Evolutionary conservation across 441 rosid genomes (phyloP), one percentile per base, ranked within the genome.

Genomic region (Mallotus japonicus): DNA sequence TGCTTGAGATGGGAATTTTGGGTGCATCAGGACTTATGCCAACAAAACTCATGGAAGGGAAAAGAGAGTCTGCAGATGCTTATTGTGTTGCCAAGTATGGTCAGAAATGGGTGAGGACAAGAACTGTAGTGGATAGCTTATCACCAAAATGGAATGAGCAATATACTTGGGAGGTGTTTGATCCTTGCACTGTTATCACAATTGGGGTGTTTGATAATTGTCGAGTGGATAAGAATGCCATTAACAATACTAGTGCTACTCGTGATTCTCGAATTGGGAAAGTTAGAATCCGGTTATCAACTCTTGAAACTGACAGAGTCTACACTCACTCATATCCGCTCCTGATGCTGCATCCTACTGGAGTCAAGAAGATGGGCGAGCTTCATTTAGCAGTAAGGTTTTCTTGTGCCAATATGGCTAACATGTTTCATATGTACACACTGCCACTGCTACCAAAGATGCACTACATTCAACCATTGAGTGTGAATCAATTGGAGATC

Each of bases 131-230:
- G 14, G 81, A 86, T 37, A 79, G 82, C 61, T 79, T 84, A 9
- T 76, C 65, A 1, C 89, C 89, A 0, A 79, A 81, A 65, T 87
- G 91, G 89, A 84, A 87, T 13, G 89, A 87, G 67, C 89, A 87
- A 71, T 87, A 86, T 72, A 84, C 89, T 20, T 87, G 91, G 89
- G 91, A 87, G 67, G 89, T 87, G 51, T 87, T 78, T 79, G 91
- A 86, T 83, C 91, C 87, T 8, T 80, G 78, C 70, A 86, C 88
- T 0, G 87, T 86, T 7, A 51, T 86, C 51, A 86, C 85, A 16
- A 77, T 87, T 24, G 88, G 87, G 19, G 87, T 87, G 64, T 84
- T 87, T 44, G 88, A 87, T 70, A 87, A 83, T 69, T 65, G 77
- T 19, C 78, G 74, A 19, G 75, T 65, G 1, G 87, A 90, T 55